Base-by-base conservation (phyloP, 2,329 filamentous ascomycete genomes). In the Cadophora gregata region DNA sequence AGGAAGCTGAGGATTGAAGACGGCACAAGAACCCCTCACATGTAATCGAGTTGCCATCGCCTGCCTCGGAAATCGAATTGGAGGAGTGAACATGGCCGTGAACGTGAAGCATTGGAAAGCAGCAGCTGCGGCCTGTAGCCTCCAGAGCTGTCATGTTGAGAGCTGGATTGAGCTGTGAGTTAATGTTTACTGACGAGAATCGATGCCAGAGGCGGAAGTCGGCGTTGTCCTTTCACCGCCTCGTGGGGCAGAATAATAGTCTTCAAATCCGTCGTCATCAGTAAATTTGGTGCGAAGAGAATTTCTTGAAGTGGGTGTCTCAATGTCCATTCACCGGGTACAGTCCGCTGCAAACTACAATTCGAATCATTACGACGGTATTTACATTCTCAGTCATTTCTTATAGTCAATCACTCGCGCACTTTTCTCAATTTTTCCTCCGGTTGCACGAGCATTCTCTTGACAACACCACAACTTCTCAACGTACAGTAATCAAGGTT, bases 201-300 rank as follows among this genome's bases (percentile, higher is more conserved):
- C 12, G 36, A 33, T 38, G 3, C 9, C 36, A 38, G 36, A 3
- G 33, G 29, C 63, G 62, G 62, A 53, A 21, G 24, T 21, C 56
- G 56, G 45, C 56, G 56, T 5, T 21, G n/a, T 51, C 31, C 45
- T 14, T 14, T 59, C 58, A 60, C 58, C 58, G 58, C 58, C 38
- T n/a, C 24, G 9, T 21, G 47, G 8, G 55, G 16, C 45, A 38
- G 29, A 53, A 45, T 64, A 33, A 45, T 59, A 47, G 29, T 48
- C 21, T 31, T 12, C 14, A 10, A 47, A 14, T 60, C 38, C 24
- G 27, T 47, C 10, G 12, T 45, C 45, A 53, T 29, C 25, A 53
- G 50, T 31, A 14, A 53, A 24, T 51, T 48, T 27, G 25, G 51
- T 16, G 21, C 33, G 25, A 38, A 51, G 31, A 63, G 24, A 64